Percentiles rank a stretch among this genome's conserved stretches.
These are phyloP conservation scores for Colletotrichum caudatum DNA, from an alignment of 2,329 filamentous ascomycete genomes.

Conservation along the genomic window DNA sequence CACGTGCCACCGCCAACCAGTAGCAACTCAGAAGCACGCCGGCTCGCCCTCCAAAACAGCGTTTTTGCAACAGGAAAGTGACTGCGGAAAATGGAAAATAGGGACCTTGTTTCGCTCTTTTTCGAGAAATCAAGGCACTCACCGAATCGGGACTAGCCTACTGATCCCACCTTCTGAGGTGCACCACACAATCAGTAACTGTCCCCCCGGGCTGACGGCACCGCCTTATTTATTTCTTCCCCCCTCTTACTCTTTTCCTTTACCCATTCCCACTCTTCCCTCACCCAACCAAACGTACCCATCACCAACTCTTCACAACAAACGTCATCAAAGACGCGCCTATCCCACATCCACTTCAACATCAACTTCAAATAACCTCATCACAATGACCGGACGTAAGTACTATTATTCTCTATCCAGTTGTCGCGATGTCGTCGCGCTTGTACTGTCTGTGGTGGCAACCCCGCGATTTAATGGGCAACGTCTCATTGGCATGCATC, in stretches of 20 bases:
- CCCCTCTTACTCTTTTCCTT: conserved; percentile 34
- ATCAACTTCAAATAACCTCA: conserved; percentile 52
- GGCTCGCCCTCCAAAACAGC: conserved; percentile 16
- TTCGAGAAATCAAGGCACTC: conserved; percentile 31
- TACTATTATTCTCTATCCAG: conserved; percentile 47
- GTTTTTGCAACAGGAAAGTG: conserved; percentile 19
- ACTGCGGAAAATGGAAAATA: conserved; percentile 43
- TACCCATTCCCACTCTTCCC: conserved; percentile 40
- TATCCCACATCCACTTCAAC: conserved; percentile 33
- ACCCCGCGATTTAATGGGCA: conserved; percentile 29
- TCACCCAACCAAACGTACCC: conserved; percentile 19
- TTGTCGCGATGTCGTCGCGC: conserved; percentile 41
- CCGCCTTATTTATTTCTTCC: conserved; percentile 43
- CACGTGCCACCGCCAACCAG: conserved; percentile 24
- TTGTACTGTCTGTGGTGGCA: not conserved
- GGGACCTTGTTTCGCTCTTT: conserved; percentile 41
- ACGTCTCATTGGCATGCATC: conserved; percentile 16
- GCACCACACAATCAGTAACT: conserved; percentile 43
- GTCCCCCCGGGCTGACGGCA: conserved; percentile 39
- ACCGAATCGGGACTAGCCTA: conserved; percentile 44
- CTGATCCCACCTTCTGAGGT: conserved; percentile 38
- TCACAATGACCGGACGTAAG: conserved; percentile 81
- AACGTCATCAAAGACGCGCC: conserved; percentile 45
- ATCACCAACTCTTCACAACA: conserved; percentile 34
- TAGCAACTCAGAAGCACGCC: conserved; percentile 22